Evolutionary conservation across 805 yeast species (phyloP).

Genomic region (Tetrapisispora phaffii): DNA sequence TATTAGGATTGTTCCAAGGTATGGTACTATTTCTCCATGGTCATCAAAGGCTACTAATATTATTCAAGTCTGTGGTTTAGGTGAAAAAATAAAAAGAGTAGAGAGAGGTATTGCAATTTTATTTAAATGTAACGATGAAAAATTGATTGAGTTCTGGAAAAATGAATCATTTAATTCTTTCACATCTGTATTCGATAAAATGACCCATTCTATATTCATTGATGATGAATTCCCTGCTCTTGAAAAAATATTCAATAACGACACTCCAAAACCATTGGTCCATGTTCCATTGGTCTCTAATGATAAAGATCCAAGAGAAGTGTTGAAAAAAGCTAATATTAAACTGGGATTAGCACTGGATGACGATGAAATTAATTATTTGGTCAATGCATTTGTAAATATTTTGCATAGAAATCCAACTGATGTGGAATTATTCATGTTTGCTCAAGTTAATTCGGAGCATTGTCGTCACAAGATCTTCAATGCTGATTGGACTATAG

Average conservation of each 20-base stretch:
- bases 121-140: conserved; percentile 63
- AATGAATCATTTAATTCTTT: conserved; percentile 47
- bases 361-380: conserved; percentile 82
- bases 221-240: conserved; percentile 48
- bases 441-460: conserved; percentile 98
- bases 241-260: conserved; percentile 67
- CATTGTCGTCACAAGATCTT: conserved; percentile 98
- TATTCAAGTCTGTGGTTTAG: conserved; percentile 77
- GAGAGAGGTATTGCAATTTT: conserved; percentile 83
- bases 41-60: conserved; percentile 97
- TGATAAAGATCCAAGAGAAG: conserved; percentile 33
- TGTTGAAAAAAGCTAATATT: conserved; percentile 66
- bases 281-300: conserved; percentile 51
- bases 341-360: conserved; percentile 90
- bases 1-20: conserved; percentile 75
- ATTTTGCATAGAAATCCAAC: conserved; percentile 82
- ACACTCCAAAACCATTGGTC: conserved; percentile 74
- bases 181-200: conserved; percentile 76
- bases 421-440: conserved; percentile 96
- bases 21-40: conserved; percentile 98
- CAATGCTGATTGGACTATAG: conserved; percentile 97
- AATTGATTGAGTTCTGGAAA: conserved; percentile 37
- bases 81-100: conserved; percentile 60
- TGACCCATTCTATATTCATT: conserved; percentile 72
- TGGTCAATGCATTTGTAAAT: conserved; percentile 70